Base-by-base conservation (phyloP, 2,329 filamentous ascomycete species). In the Alternaria rosae region DNA sequence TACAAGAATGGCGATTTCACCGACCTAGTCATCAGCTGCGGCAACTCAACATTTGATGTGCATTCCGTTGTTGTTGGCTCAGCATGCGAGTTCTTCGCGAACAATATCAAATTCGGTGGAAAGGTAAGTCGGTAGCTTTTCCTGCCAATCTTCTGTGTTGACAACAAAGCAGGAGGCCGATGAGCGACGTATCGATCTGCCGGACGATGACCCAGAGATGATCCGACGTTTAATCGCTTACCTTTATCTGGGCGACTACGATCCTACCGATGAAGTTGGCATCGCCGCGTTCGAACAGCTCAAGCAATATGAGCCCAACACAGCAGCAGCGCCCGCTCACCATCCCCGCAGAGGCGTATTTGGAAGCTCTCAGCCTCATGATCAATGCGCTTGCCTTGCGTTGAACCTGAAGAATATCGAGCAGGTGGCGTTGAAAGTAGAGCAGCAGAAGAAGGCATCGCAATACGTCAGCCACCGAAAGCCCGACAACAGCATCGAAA, bases 221-320 rank as follows among this genome's bases (percentile, higher is more conserved):
- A 62, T 69, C 26, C 57, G 65, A 25, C 65, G 67, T 17, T 51
- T 72, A 28, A 53, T 72, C 10, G n/a, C 63, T 4, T 72, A 64
- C 42, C 44, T 70, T 26, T 73, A 73, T 42, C 13, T 63, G 9
- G 61, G 54, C n/a, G 67, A 71, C 38, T 73, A 72, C 17, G 66
- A 68, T 13, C 65, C 69, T n/a, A 57, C 38, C n/a, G 13, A 35
- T 17, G 43, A 45, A 3, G 6, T 10, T 13, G 17, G 42, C 9
- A 23, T 56, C 3, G 8, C 17, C 5, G 21, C 35, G 2, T 57
- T 67, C 28, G 17, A 42, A 10, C 38, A 17, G 6, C 43, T 67
- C 32, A 55, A 60, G n/a, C 51, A 62, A 30, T 42, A 53, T 12
- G 32, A 50, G 8, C 55, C 44, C 35, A 55, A 47, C 4, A 53